Percentiles rank a stretch among this genome's conserved stretches.
These are phyloP conservation scores for Geosmithia morbida DNA, from an alignment of 2,329 filamentous ascomycete species.

Conservation along the genomic window DNA sequence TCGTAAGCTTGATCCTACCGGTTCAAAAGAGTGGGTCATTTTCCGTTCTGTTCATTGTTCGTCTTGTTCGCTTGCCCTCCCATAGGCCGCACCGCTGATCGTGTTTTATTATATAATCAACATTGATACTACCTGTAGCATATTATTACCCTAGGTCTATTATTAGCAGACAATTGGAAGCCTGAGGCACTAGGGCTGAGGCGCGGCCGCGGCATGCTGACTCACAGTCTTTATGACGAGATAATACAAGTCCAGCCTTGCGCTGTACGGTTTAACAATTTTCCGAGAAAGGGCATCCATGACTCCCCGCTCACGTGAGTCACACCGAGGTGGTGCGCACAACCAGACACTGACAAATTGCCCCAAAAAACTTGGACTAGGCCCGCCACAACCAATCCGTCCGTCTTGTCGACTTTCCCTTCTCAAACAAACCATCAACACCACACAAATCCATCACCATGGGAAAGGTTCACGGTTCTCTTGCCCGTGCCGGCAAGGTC, in stretches of 20 bases:
- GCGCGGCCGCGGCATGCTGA: no score
- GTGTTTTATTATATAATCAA: no score
- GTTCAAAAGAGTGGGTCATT: not conserved
- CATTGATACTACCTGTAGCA: no score
- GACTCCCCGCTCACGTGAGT: slow-evolving; percentile 19
- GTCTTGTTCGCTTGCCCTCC: no score
- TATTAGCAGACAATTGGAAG: no score
- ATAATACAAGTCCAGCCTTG: no score
- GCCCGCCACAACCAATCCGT: slow-evolving; percentile 3
- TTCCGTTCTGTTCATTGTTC: no score
- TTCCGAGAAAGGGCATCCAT: not conserved
- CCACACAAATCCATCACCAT: slow-evolving; percentile 41
- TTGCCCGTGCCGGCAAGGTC: slow-evolving; percentile 91
- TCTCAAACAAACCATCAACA: slow-evolving; percentile 17
- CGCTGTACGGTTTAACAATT: no score
- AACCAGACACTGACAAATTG: slow-evolving; percentile 16
- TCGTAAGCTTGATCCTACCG: not conserved
- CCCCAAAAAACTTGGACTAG: slow-evolving; percentile 14
- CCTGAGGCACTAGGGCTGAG: no score
- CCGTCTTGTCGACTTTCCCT: slow-evolving; percentile 17
- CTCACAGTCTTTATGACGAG: no score
- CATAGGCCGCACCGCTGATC: no score
- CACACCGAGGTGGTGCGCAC: slow-evolving; percentile 16
- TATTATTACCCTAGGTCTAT: no score
- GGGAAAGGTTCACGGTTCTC: slow-evolving; percentile 90